phyloP scores from a whole-genome alignment of 306 rosid genomes.

The Myrica gale region DNA sequence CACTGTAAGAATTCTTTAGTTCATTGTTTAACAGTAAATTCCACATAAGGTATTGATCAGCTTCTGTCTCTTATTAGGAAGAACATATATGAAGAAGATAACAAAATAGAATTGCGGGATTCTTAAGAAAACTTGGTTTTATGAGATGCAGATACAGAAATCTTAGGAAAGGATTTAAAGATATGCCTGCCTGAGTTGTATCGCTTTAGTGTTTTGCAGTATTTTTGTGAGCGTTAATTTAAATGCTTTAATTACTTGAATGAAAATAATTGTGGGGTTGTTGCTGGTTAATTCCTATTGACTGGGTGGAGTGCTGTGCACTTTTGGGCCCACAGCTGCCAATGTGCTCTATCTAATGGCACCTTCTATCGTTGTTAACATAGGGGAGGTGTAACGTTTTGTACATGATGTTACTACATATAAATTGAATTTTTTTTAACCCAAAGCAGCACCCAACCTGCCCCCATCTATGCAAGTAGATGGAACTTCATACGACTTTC shows the following conservation, averaged over 20 bases:
- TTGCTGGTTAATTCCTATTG: not conserved
- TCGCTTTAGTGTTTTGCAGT: not conserved
- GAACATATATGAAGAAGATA: not conserved
- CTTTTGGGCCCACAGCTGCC: not conserved
- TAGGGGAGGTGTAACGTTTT: not conserved
- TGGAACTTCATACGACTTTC: not conserved
- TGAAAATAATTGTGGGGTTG: not conserved
- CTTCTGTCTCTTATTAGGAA: not conserved
- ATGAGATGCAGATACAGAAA: not conserved
- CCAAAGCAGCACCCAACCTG: constrained; percentile 14
- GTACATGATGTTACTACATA: too few species aligned
- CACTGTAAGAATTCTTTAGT: too few species aligned
- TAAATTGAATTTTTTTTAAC: not conserved
- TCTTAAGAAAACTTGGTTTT: not conserved
- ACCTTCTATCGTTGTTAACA: not conserved
- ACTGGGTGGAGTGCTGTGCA: not conserved
- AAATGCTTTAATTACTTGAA: not conserved
- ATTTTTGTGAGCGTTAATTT: not conserved
- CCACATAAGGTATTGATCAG: too few species aligned
- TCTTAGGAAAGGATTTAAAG: too few species aligned
- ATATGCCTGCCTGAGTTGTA: not conserved
- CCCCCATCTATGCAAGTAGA: constrained; percentile 16
- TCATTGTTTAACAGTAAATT: too few species aligned
- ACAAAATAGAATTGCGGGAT: not conserved
- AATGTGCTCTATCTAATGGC: not conserved